Percentiles rank a stretch among this genome's conserved stretches.
These are phyloP conservation scores for Forsythia viridissima DNA, from an alignment of 257 asterid genomes.

Conservation along the genomic window DNA sequence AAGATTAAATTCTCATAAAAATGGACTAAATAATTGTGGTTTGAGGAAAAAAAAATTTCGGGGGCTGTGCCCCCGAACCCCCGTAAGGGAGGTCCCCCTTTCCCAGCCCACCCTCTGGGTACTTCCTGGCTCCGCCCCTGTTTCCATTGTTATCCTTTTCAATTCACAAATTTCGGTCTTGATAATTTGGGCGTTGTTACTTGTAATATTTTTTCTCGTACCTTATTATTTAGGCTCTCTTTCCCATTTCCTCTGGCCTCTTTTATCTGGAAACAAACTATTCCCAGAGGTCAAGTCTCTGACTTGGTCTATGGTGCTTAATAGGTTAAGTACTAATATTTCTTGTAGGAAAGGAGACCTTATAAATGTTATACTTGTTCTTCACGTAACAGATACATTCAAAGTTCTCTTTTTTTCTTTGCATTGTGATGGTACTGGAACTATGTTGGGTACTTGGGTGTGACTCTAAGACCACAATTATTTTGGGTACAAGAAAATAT, in stretches of 20 bases:
- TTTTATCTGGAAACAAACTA: neutral
- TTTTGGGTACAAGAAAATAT: neutral
- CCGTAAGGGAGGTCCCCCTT: no score
- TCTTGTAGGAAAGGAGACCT: neutral
- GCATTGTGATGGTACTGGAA: neutral
- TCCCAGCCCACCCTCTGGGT: no score
- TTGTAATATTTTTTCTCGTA: neutral
- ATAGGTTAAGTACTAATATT: no score
- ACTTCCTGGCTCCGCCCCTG: no score
- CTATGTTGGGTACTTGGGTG: neutral
- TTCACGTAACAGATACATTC: neutral
- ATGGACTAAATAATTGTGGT: no score
- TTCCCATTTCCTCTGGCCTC: neutral
- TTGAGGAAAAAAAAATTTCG: no score
- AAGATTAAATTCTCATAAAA: no score
- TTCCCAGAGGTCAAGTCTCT: neutral
- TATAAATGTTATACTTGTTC: neutral
- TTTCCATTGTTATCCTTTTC: neutral
- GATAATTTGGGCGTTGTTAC: neutral
- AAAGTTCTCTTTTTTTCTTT: no score
- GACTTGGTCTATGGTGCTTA: no score
- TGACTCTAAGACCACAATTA: neutral
- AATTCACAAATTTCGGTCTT: neutral
- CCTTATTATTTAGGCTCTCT: neutral
- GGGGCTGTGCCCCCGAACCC: no score